phyloP scores from a whole-genome alignment of 169 alveolate species.

The Blepharisma undulans region DNA sequence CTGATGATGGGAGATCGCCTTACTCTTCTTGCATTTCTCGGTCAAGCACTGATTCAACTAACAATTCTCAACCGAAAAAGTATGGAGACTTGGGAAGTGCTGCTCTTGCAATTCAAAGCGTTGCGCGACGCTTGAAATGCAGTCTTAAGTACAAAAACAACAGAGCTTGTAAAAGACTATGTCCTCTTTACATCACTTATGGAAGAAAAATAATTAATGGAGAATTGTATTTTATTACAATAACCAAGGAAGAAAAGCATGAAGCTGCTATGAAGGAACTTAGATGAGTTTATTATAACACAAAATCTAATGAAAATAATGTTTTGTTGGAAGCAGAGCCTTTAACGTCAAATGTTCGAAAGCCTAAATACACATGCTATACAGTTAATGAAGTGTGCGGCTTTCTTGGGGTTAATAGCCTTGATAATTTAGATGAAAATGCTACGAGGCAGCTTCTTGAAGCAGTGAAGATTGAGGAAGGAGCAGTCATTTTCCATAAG shows the following conservation, averaged over 20 bases:
- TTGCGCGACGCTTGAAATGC: background rate
- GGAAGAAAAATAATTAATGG: background rate
- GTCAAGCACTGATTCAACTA: background rate
- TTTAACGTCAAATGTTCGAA: background rate
- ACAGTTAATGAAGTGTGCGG: background rate
- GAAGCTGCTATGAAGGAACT: background rate
- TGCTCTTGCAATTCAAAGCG: background rate
- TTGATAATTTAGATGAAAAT: background rate
- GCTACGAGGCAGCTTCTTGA: background rate
- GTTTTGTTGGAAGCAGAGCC: background rate
- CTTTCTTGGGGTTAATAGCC: background rate
- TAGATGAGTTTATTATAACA: background rate
- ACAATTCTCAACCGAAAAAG: background rate
- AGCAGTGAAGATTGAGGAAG: background rate
- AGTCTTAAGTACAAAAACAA: background rate
- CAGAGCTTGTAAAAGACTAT: background rate
- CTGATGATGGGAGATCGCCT: background rate
- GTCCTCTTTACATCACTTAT: background rate
- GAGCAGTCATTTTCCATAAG: background rate
- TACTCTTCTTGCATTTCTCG: background rate
- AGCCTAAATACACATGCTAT: background rate
- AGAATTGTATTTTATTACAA: background rate
- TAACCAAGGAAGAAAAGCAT: background rate
- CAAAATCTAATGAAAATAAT: background rate
- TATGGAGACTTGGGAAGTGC: background rate